Evolutionary conservation across 176 grass and related monocot genomes (phyloP).

Genomic region (Tillandsia fasciculata): DNA sequence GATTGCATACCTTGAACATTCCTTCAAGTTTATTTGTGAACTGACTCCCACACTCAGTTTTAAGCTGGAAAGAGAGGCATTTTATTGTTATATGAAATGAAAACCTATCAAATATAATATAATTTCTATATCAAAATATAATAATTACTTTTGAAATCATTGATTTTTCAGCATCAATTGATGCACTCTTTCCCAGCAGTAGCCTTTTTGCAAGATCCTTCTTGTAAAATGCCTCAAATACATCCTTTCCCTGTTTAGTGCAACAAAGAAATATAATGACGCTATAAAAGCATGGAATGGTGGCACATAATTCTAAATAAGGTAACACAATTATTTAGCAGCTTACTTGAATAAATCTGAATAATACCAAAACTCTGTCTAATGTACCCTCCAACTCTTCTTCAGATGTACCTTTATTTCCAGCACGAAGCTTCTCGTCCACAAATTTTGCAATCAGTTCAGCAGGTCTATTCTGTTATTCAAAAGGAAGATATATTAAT

Average conservation of each 20-base stretch:
- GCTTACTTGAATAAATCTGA: slow-evolving; percentile 98
- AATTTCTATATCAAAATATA: background rate
- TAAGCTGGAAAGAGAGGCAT: slow-evolving; percentile 60
- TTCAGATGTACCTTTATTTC: slow-evolving; percentile 98
- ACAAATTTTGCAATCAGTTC: slow-evolving; percentile 99
- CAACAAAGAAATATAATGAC: background rate
- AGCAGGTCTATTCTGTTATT: slow-evolving; percentile 84
- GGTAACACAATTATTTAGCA: slow-evolving; percentile 11
- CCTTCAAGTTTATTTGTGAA: slow-evolving; percentile 99
- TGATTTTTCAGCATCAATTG: slow-evolving; percentile 97
- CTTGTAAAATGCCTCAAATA: slow-evolving; percentile 99
- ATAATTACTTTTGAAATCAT: slow-evolving; percentile 94
- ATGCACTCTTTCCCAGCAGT: slow-evolving; percentile 94
- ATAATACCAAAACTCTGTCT: slow-evolving; percentile 95
- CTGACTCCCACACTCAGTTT: slow-evolving; percentile 99
- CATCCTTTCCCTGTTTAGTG: slow-evolving; percentile 87
- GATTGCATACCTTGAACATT: slow-evolving; percentile 90
- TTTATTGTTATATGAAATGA: slow-evolving; percentile 1
- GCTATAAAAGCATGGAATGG: too few relatives aligned
- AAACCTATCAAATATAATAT: slow-evolving; percentile 7
- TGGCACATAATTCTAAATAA: background rate
- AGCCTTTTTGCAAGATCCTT: slow-evolving; percentile 98
- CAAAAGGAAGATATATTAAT: slow-evolving; percentile 13
- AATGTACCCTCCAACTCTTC: slow-evolving; percentile 98
- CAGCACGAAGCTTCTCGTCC: slow-evolving; percentile 97